Evolutionary conservation across 208 protist species (phyloP), one percentile per base, ranked within the genome.

Genomic region (Leishmania tarentolae): DNA sequence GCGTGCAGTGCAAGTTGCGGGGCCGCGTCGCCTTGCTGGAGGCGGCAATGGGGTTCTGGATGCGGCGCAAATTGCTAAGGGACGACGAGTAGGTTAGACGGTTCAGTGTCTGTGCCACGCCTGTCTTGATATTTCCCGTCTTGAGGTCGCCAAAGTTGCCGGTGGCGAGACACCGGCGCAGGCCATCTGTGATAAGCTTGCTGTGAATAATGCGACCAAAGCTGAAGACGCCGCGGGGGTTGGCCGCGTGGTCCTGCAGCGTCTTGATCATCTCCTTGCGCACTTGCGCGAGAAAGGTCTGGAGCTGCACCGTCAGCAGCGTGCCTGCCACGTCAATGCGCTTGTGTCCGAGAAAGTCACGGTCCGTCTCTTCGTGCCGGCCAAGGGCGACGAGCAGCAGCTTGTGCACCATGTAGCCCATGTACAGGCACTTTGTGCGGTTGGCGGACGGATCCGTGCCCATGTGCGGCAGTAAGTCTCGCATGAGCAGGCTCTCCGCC

Each of bases 301-400:
- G 88, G 37, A 92, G 86, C 82, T 92, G 91, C 13, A 99, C 92
- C 9, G 96, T 97, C 66, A 99, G 87, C 63, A 99, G 91, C 59
- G 98, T 87, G 24, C 99, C 99, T 3, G 99, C 97, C 57, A 98
- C 92, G 86, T 99, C 96, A 47, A 99, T 95, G 50, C 99, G 92
- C 86, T 99, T 99, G 92, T 99, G 99, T 56, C 99, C 99, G 79
- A 99, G 99, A 91, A 99, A 99, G 84, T 99, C 99, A 37, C 98
- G 98, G 83, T 99, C 99, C 83, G 99, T 99, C 17, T 99, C 85
- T 9, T 94, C 85, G 7, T 85, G 89, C 0, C 88, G 79, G 76
- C 99, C 98, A 17, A 95, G 85, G 50, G 90, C 91, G 4, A 98
- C 98, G 35, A 97, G 83, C 65, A 99, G 95, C 71, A 99, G 98